These are phyloP conservation scores for Dispira simplex DNA, from an alignment of 192 early-diverging fungal genomes.

Conservation along the genomic window DNA sequence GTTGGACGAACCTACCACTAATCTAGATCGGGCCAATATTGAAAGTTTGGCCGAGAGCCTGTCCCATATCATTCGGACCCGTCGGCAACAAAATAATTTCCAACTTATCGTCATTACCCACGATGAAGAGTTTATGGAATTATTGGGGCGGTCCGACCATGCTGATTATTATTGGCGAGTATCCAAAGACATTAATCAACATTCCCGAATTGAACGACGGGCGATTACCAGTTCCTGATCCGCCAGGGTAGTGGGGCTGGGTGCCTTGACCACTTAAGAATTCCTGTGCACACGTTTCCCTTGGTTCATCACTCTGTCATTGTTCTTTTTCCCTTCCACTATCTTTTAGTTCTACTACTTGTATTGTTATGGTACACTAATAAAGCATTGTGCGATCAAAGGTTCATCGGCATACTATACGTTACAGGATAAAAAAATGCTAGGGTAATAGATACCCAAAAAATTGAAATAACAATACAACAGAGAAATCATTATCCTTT, in stretches of 20 bases:
- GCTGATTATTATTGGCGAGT: conserved; percentile 82
- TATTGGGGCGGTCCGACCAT: conserved; percentile 60
- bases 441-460: too few species aligned
- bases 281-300: too few species aligned
- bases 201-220: background rate
- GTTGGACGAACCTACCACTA: conserved; percentile 96
- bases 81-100: conserved; percentile 75
- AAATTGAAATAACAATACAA: too few species aligned
- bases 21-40: conserved; percentile 82
- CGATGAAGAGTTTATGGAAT: conserved; percentile 87
- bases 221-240: background rate
- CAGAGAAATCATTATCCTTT: too few species aligned
- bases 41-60: conserved; percentile 70
- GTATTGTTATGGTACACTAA: too few species aligned
- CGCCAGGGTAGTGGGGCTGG: background rate
- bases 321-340: too few species aligned
- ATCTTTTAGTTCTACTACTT: too few species aligned
- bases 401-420: too few species aligned
- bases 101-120: conserved; percentile 97
- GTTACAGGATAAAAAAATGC: too few species aligned
- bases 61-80: conserved; percentile 59
- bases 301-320: too few species aligned
- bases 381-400: too few species aligned
- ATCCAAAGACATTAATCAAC: conserved; percentile 45
- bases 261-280: too few species aligned